Evolutionary conservation across 2,329 filamentous ascomycete species (phyloP), one percentile per base, ranked within the genome.

Genomic region (Microcera coccophila): DNA sequence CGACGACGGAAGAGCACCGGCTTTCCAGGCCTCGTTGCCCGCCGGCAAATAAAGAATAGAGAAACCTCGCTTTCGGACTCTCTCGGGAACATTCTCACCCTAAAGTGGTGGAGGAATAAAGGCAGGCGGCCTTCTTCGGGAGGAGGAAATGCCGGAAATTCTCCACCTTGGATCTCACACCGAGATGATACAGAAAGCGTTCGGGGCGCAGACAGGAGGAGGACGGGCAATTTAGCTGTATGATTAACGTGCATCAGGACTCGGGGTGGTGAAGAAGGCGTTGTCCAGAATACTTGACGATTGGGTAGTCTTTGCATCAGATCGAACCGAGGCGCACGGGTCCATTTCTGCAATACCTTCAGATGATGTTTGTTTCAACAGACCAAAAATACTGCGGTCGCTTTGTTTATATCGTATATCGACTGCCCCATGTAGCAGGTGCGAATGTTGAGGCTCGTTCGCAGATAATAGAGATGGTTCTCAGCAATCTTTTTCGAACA

Each of bases 1-100:
- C 65, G 73, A 21, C 64, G 79, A 33, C 67, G 79, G 51, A 78
- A 74, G 53, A 82, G 78, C 14, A 82, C 77, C 0, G 79, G 79
- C 0, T 83, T 84, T 47, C 78, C 78, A 0, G 78, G 79, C 0
- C 79, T 83, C 42, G 76, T 72, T 4, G 78, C 79, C 5, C 68
- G 78, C 29, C 68, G 68, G 36, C 63, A 67, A 24, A 59, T 66
- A 15, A 59, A 66, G 35, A 67, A 64, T 45, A 67, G 62, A 35
- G 57, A 62, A 29, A 66, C 68, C 5, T 63, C 64, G 2, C 52
- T 76, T 1, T 77, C 79, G 36, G 73, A 75, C 12, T 70, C 75
- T 0, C 58, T 78, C 1, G 69, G 73, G 4, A 73, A 73, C 1
- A 65, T 83, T 18, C 76, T 74, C 62, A 75, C 73, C 29, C 60